These are phyloP conservation scores for Amanita rubescens DNA, from an alignment of 768 basidiomycete species.

Conservation along the genomic window DNA sequence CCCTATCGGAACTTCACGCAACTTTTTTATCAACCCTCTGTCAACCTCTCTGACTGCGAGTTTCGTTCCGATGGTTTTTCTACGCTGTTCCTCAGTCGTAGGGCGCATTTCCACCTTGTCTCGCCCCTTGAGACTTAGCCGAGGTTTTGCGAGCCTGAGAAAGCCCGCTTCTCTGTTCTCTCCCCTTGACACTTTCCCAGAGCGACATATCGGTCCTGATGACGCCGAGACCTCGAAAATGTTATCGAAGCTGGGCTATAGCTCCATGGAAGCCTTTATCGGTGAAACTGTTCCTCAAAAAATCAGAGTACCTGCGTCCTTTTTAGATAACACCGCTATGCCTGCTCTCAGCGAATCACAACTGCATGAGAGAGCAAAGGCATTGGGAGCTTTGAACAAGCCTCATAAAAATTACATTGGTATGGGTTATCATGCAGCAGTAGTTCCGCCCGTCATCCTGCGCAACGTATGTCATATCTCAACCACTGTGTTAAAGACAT, in stretches of 20 bases:
- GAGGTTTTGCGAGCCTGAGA: conserved; percentile 55
- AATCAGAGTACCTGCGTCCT: conserved; percentile 60
- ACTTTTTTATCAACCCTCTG: conserved; percentile 9
- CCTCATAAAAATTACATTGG: conserved; percentile 92
- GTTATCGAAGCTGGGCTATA: conserved; percentile 79
- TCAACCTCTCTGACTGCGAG: conserved; percentile 19
- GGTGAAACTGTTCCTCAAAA: conserved; percentile 71
- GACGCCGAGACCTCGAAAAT: conserved; percentile 71
- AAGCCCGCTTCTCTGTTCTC: conserved; percentile 62
- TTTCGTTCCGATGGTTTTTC: conserved; percentile 24
- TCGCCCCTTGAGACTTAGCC: conserved; percentile 16
- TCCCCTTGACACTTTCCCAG: conserved; percentile 82
- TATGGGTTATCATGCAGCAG: conserved; percentile 94
- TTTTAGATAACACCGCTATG: conserved; percentile 62
- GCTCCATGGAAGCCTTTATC: conserved; percentile 85
- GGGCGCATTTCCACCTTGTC: conserved; percentile 12
- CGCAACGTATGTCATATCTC: conserved; percentile 55
- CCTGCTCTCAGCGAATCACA: conserved; percentile 81
- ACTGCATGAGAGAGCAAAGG: conserved; percentile 65
- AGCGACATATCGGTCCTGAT: conserved; percentile 92
- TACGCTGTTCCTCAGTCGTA: conserved; percentile 14
- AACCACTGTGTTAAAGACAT: neutral
- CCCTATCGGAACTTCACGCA: conserved; percentile 16
- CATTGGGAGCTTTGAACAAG: conserved; percentile 73
- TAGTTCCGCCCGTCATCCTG: conserved; percentile 92